Evolutionary conservation across 352 stramenopile genomes (phyloP).

Genomic region (Phytophthora capsici): DNA sequence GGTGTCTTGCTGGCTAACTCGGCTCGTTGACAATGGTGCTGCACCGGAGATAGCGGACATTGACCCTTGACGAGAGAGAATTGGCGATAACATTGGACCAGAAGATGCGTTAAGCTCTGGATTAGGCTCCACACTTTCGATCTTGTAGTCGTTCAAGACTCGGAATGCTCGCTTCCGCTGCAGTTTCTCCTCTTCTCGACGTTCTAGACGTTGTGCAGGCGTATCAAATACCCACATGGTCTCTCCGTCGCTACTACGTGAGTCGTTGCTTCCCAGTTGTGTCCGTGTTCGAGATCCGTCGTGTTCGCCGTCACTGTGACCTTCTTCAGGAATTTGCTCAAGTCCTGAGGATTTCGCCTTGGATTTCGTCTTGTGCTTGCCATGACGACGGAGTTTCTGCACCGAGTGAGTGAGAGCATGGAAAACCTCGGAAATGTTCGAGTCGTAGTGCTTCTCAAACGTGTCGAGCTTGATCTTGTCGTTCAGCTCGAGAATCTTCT

Average conservation of each 20-base stretch:
- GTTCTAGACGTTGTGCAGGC: slow-evolving; percentile 55
- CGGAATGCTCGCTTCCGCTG: slow-evolving; percentile 60
- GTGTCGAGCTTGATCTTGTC: slow-evolving; percentile 53
- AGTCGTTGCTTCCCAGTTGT: slow-evolving; percentile 12
- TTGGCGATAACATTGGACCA: slow-evolving; percentile 21
- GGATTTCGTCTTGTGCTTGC: slow-evolving; percentile 21
- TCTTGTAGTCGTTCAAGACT: slow-evolving; percentile 61
- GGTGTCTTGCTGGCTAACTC: slow-evolving; percentile 24
- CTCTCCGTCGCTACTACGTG: slow-evolving; percentile 40
- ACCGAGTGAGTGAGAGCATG: slow-evolving; percentile 52
- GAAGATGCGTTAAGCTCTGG: slow-evolving; percentile 13
- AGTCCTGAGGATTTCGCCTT: slow-evolving; percentile 17
- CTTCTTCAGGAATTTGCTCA: slow-evolving; percentile 38
- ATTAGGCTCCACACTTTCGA: slow-evolving; percentile 37
- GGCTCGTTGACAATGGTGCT: slow-evolving; percentile 20
- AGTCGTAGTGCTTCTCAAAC: slow-evolving; percentile 72
- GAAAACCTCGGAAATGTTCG: slow-evolving; percentile 66
- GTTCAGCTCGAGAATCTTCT: slow-evolving; percentile 64
- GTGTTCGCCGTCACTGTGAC: slow-evolving; percentile 23
- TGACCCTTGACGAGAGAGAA: slow-evolving; percentile 32
- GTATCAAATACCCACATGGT: slow-evolving; percentile 66
- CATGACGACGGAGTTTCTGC: slow-evolving; percentile 31
- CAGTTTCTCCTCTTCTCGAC: slow-evolving; percentile 59
- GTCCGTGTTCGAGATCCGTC: slow-evolving; percentile 18
- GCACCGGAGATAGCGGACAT: slow-evolving; percentile 30